A percentile compares a stretch with the other conserved stretches of the same genome.
Evolutionary conservation across 495 filamentous ascomycete species (phyloP).

Genomic region (Evernia prunastri): DNA sequence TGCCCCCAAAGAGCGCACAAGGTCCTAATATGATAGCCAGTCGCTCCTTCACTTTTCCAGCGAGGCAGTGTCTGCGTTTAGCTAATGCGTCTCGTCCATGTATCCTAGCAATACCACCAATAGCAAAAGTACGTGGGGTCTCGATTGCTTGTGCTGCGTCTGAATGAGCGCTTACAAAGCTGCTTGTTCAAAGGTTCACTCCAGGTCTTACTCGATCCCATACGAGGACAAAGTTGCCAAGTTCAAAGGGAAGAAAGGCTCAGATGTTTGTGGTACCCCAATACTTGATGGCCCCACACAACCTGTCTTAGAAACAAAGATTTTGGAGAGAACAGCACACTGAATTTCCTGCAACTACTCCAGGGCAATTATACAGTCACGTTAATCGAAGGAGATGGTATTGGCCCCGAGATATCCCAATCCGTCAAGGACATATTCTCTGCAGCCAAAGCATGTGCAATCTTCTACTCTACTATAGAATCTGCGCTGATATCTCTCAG

Average conservation of each 20-base stretch:
- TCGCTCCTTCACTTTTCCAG: conserved; percentile 49
- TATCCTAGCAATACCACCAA: conserved; percentile 46
- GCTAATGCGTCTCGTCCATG: conserved; percentile 43
- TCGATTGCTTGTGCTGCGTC: conserved; percentile 5
- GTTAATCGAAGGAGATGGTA: conserved; percentile 97
- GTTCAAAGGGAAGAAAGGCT: conserved; percentile 82
- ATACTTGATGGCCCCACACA: background rate
- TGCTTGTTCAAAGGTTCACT: conserved; percentile 25
- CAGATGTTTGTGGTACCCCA: conserved; percentile 55
- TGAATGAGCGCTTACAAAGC: background rate
- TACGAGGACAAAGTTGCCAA: conserved; percentile 73
- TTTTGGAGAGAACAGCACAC: background rate
- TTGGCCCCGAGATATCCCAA: conserved; percentile 94
- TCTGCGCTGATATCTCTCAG: conserved; percentile 46
- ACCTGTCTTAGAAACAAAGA: no score
- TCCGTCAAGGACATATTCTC: conserved; percentile 97
- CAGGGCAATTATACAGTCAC: conserved; percentile 94
- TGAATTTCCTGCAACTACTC: conserved; percentile 11
- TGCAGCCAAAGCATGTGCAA: conserved; percentile 70
- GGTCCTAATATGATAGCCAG: conserved; percentile 49
- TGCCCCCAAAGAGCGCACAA: conserved; percentile 4
- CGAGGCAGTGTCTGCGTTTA: conserved; percentile 51
- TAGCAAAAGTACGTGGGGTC: conserved; percentile 30
- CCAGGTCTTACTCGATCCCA: conserved; percentile 45
- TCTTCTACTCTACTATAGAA: conserved; percentile 17